Percentiles rank a stretch among this genome's conserved stretches.
phyloP scores from a whole-genome alignment of 257 asterid genomes.

The Coffea canephora region DNA sequence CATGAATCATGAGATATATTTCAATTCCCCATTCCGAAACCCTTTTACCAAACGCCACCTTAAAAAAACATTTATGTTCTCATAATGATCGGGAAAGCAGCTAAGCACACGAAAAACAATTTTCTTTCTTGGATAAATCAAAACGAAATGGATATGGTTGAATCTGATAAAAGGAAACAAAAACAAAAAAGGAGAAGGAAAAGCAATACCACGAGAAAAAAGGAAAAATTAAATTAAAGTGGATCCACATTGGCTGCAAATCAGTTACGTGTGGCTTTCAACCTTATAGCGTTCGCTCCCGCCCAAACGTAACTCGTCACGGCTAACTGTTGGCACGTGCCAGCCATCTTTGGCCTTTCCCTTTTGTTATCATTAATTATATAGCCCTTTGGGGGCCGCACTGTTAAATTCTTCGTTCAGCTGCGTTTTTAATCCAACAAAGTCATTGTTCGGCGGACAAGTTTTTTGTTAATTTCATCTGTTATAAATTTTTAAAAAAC shows the following conservation, averaged over 20 bases:
- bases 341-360: slow-evolving; percentile 7
- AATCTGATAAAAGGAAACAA: not conserved
- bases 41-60: no score
- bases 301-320: slow-evolving; percentile 36
- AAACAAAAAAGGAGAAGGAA: not conserved
- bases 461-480: no score
- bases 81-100: no score
- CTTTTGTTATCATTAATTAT: slow-evolving; percentile 4
- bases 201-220: slow-evolving; percentile 27
- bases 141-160: not conserved
- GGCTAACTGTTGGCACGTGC: slow-evolving; percentile 43
- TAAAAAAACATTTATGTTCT: no score
- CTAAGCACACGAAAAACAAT: not conserved
- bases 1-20: no score
- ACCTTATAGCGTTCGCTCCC: slow-evolving; percentile 14
- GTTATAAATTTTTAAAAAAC: no score
- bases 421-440: not conserved
- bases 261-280: slow-evolving; percentile 67
- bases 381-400: not conserved
- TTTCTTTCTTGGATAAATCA: no score
- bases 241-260: slow-evolving; percentile 31
- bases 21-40: no score
- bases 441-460: no score
- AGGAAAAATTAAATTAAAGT: slow-evolving; percentile 13
- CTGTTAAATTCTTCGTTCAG: not conserved